Percentiles rank a stretch among this genome's conserved stretches.
Conservation (phyloP, 2,329 filamentous ascomycete genomes). For the Neurospora crassa region DNA sequence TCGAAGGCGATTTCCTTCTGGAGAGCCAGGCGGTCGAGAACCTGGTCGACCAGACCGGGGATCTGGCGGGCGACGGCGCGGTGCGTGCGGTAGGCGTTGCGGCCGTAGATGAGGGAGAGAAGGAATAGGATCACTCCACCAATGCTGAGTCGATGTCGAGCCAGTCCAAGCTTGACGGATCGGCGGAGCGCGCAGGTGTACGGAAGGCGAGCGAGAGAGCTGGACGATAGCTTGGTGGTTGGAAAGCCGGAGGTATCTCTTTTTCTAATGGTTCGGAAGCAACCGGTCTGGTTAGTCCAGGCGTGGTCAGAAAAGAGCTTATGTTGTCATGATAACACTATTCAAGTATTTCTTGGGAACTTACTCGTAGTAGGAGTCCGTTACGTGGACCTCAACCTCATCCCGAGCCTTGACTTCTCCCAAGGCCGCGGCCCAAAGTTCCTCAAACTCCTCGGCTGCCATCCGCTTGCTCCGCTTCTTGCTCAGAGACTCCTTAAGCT, state of each 20-base stretch:
- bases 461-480: conserved; percentile 74
- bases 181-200: conserved; percentile 72
- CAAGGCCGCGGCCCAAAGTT: conserved; percentile 68
- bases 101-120: conserved; percentile 50
- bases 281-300: conserved; percentile 78
- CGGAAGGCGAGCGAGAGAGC: conserved; percentile 85
- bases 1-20: conserved; percentile 75
- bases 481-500: conserved; percentile 67
- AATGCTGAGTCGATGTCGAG: conserved; percentile 81
- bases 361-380: conserved; percentile 36
- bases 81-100: conserved; percentile 51
- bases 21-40: conserved; percentile 69
- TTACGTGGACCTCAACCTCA: conserved; percentile 43
- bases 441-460: conserved; percentile 82
- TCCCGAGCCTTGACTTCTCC: conserved; percentile 58
- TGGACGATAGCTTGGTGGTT: conserved; percentile 62
- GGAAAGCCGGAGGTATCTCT: conserved; percentile 52
- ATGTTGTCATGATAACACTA: not conserved
- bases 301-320: conserved; percentile 26
- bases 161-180: conserved; percentile 70
- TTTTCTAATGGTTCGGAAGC: conserved; percentile 59
- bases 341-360: conserved; percentile 24
- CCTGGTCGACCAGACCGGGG: conserved; percentile 76
- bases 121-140: conserved; percentile 47
- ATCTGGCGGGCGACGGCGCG: conserved; percentile 60